These are phyloP conservation scores for Meira miltonrushii DNA, from an alignment of 1,284 basidiomycete genomes.

Conservation along the genomic window DNA sequence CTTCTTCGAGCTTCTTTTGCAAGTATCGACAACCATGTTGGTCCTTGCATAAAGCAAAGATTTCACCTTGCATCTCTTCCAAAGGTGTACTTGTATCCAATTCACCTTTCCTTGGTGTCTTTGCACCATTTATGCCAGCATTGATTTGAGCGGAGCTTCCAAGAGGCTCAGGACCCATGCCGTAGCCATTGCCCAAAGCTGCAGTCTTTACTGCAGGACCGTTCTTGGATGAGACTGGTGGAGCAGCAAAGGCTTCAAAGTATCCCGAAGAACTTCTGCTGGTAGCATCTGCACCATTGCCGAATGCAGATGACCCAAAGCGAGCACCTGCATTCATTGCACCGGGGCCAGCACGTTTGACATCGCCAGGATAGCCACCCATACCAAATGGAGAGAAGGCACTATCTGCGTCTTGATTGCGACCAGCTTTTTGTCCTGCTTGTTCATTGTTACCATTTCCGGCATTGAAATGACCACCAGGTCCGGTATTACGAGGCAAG, in stretches of 20 bases:
- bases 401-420: no score
- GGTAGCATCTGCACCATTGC: conserved; percentile 21
- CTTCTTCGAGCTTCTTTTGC: conserved; percentile 99
- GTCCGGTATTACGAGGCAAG: neutral
- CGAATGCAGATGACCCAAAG: conserved; percentile 31
- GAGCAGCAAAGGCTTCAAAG: conserved; percentile 36
- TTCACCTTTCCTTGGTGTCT: conserved; percentile 67
- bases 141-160: conserved; percentile 55
- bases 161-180: conserved; percentile 19
- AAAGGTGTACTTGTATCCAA: conserved; percentile 71
- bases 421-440: conserved; percentile 12
- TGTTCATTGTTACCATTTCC: conserved; percentile 8
- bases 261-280: conserved; percentile 34
- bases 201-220: neutral
- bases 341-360: no score
- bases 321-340: conserved; percentile 24
- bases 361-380: no score
- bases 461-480: no score
- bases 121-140: conserved; percentile 42
- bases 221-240: neutral
- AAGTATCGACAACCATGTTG: conserved; percentile 98
- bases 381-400: no score
- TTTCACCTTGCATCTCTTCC: conserved; percentile 89
- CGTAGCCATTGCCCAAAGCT: conserved; percentile 1
- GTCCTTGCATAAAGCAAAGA: conserved; percentile 90